Base-by-base conservation (phyloP, 176 grass and related monocot genomes). In the Ananas comosus region DNA sequence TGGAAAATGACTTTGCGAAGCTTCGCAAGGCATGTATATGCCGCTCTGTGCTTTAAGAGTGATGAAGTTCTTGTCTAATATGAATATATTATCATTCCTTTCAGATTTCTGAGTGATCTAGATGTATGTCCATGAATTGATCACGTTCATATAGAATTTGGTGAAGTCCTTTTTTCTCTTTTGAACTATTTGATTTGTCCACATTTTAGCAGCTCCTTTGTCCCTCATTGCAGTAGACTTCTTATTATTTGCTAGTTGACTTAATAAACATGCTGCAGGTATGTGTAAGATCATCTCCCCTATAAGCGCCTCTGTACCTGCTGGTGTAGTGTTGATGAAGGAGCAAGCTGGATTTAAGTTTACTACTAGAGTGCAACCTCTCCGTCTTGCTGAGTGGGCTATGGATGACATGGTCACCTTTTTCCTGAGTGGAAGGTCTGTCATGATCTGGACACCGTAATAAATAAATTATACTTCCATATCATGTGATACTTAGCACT, bases 231-330 rank as follows among this genome's bases (percentile, higher is more conserved):
- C 21, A 11, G 21, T 21, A 61, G 56, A n/a, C 16, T 10, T 50
- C 3, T 49, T 63, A 18, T 23, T 11, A 63, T 73, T 28, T n/a
- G 11, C 21, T 23, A 73, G 18, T 12, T 66, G 64, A 42, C 11
- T 27, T 13, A 65, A 57, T 33, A 13, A 48, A 27, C 21, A 16
- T 72, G 0, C 17, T 72, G 27, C 80, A 99, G 95, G 95, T 25
- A 93, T 99, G 73, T 99, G 95, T 79, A 99, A 99, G 85, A 99
- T 99, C 0, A 80, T 99, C 64, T 80, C 87, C 19, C 95, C 95
- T 21, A 52, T 94, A 54, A 80, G 72, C 24, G 87, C 86, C 16
- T 86, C 84, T 79, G 90, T 99, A 69, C 90, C 95, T 82, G 95
- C 95, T 75, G 87, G 95, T 48, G 82, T 61, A 2, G 95, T 93